phyloP scores from a whole-genome alignment of 495 filamentous ascomycete genomes.

The Penicillium subrubescens region DNA sequence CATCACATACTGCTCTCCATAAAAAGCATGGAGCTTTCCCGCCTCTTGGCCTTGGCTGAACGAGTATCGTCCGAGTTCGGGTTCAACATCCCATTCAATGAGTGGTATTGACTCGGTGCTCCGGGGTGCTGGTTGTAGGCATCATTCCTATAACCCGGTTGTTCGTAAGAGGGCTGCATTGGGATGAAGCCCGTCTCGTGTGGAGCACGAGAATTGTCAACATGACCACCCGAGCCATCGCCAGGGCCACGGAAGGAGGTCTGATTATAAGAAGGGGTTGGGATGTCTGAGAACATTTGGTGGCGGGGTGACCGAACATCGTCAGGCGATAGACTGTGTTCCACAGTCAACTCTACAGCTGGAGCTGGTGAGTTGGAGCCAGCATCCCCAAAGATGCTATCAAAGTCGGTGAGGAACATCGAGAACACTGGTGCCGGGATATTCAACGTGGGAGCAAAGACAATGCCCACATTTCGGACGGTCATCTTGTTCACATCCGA shows the following conservation, averaged over 20 bases:
- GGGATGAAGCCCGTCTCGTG: constrained; percentile 64
- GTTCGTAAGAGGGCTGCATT: constrained; percentile 62
- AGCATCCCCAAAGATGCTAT: constrained; percentile 75
- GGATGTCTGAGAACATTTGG: constrained; percentile 71
- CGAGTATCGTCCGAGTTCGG: constrained; percentile 41
- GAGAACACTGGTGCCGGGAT: constrained; percentile 95
- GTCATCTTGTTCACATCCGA: constrained; percentile 96
- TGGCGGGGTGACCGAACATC: constrained; percentile 66
- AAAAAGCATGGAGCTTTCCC: constrained; percentile 61
- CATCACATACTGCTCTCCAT: constrained; percentile 40
- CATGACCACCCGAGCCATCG: constrained; percentile 22
- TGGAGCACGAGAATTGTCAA: constrained; percentile 30
- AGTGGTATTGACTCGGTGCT: constrained; percentile 35
- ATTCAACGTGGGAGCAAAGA: constrained; percentile 97
- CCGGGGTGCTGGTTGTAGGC: constrained; percentile 28
- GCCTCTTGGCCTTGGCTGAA: constrained; percentile 52
- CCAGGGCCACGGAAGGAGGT: constrained; percentile 51
- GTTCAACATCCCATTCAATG: constrained; percentile 45
- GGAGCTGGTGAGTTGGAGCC: constrained; percentile 22
- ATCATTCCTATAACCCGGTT: constrained; percentile 27
- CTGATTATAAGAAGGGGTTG: constrained; percentile 66
- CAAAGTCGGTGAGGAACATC: constrained; percentile 87
- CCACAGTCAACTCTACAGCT: constrained; percentile 45
- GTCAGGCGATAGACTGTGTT: constrained; percentile 53
- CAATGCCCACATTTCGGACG: constrained; percentile 94